Evolutionary conservation across 2,329 filamentous ascomycete species (phyloP).

Genomic region (Calonectria pauciramosa): DNA sequence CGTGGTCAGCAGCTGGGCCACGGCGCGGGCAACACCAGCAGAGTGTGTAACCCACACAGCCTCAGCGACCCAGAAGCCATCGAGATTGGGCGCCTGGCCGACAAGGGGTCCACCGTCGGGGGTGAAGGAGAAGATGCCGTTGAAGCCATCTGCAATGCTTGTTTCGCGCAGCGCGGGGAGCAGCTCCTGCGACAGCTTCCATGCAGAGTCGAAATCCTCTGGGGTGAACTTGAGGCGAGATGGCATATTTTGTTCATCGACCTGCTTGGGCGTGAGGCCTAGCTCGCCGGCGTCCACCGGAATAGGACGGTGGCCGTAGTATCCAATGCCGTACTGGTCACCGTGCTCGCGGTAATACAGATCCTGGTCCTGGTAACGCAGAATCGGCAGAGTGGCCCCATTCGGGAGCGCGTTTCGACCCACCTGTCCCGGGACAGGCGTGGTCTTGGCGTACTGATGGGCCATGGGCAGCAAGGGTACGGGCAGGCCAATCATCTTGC

Average conservation of each 20-base stretch:
- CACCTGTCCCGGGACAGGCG: slow-evolving; percentile 59
- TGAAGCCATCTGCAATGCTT: slow-evolving; percentile 72
- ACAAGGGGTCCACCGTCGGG: slow-evolving; percentile 73
- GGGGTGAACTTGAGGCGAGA: slow-evolving; percentile 72
- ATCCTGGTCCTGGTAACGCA: slow-evolving; percentile 74
- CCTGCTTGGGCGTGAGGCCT: slow-evolving; percentile 65
- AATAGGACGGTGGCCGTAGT: slow-evolving; percentile 74
- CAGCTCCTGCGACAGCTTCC: slow-evolving; percentile 68
- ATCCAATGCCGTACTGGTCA: slow-evolving; percentile 73
- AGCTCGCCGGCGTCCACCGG: slow-evolving; percentile 69
- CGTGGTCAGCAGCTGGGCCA: slow-evolving; percentile 70
- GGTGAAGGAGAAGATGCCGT: slow-evolving; percentile 76
- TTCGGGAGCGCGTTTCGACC: slow-evolving; percentile 56
- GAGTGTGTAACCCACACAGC: slow-evolving; percentile 78
- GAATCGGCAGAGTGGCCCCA: slow-evolving; percentile 68
- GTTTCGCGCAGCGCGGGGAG: slow-evolving; percentile 65
- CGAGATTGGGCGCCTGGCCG: slow-evolving; percentile 68
- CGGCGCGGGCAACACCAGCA: slow-evolving; percentile 71
- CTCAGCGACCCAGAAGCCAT: slow-evolving; percentile 75
- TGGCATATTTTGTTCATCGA: slow-evolving; percentile 73
- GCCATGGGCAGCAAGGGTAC: slow-evolving; percentile 72
- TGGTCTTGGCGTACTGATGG: slow-evolving; percentile 76
- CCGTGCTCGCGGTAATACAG: slow-evolving; percentile 77
- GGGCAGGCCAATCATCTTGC: slow-evolving; percentile 70
- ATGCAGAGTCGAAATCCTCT: slow-evolving; percentile 72